These are phyloP conservation scores for Eragrostis nindensis DNA, from an alignment of 176 grass and related monocot genomes.

Conservation along the genomic window DNA sequence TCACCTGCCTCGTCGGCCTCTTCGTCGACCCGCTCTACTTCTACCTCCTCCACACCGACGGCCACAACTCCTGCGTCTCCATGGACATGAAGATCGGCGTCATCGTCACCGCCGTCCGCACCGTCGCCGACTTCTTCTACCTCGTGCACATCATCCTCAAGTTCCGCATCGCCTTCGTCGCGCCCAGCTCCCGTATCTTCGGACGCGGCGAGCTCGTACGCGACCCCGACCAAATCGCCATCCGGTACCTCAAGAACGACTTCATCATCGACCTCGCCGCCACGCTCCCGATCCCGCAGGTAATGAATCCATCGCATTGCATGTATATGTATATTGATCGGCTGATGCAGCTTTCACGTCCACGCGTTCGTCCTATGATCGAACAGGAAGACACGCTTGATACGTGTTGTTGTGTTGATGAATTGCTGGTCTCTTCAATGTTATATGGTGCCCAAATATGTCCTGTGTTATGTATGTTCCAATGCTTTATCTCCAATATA, in stretches of 20 bases:
- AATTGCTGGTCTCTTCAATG: too few relatives aligned
- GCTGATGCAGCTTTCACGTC: background rate
- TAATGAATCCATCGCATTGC: background rate
- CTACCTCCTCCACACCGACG: conserved; percentile 76
- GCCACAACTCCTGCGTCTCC: conserved; percentile 46
- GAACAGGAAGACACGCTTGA: too few relatives aligned
- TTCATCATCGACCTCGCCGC: conserved; percentile 89
- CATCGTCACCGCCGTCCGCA: conserved; percentile 63
- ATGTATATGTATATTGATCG: background rate
- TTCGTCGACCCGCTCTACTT: conserved; percentile 94
- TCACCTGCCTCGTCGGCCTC: conserved; percentile 77
- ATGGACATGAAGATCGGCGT: conserved; percentile 69
- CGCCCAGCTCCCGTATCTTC: conserved; percentile 82
- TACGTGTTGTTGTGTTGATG: too few relatives aligned
- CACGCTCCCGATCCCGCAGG: conserved; percentile 91
- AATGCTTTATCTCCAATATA: too few relatives aligned
- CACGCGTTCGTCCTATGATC: background rate
- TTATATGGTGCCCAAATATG: too few relatives aligned
- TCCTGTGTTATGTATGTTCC: too few relatives aligned
- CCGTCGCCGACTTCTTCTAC: conserved; percentile 86
- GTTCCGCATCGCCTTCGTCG: conserved; percentile 89
- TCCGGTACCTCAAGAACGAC: conserved; percentile 87
- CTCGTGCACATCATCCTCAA: conserved; percentile 85
- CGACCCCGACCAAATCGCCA: conserved; percentile 83
- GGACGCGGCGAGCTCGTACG: conserved; percentile 84